Percentiles rank a stretch among this genome's conserved stretches.
These are phyloP conservation scores for Hibiscus trionum DNA, from an alignment of 345 rosid genomes.

Conservation along the genomic window DNA sequence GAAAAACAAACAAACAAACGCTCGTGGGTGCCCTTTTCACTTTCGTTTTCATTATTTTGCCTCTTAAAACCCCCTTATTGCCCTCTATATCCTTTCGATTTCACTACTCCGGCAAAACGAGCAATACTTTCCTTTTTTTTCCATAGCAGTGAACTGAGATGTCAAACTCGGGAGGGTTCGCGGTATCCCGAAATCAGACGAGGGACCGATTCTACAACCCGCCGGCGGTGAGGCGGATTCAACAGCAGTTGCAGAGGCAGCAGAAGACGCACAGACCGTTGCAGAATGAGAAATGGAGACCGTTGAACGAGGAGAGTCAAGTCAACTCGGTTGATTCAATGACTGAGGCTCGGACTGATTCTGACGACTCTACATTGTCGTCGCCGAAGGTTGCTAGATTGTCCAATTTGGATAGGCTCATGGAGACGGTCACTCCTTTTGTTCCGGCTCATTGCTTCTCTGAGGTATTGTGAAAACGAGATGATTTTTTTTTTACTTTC, in stretches of 20 bases:
- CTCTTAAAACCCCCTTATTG: conserved; percentile 5
- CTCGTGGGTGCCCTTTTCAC: neutral
- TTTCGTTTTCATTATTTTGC: no score
- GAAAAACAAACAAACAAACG: neutral
- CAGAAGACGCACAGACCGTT: neutral
- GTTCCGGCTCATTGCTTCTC: conserved; percentile 31
- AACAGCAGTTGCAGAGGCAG: neutral
- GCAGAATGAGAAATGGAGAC: no score
- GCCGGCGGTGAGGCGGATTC: conserved; percentile 24
- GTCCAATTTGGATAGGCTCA: conserved; percentile 51
- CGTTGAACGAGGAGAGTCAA: conserved; percentile 9
- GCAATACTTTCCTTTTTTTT: neutral
- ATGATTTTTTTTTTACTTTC: neutral
- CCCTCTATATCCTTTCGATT: neutral
- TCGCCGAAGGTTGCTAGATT: conserved; percentile 4
- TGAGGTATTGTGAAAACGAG: conserved; percentile 23
- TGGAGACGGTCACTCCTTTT: conserved; percentile 43
- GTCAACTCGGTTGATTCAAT: conserved; percentile 13
- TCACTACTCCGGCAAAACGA: neutral
- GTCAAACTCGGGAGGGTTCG: conserved; percentile 36
- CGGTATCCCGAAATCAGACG: conserved; percentile 27
- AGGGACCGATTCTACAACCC: conserved; percentile 37
- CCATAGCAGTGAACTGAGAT: conserved; percentile 1
- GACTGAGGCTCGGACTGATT: conserved; percentile 18
- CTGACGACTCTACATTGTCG: conserved; percentile 34